Conservation (phyloP, 805 yeast species). For the Komagataella pseudopastoris region DNA sequence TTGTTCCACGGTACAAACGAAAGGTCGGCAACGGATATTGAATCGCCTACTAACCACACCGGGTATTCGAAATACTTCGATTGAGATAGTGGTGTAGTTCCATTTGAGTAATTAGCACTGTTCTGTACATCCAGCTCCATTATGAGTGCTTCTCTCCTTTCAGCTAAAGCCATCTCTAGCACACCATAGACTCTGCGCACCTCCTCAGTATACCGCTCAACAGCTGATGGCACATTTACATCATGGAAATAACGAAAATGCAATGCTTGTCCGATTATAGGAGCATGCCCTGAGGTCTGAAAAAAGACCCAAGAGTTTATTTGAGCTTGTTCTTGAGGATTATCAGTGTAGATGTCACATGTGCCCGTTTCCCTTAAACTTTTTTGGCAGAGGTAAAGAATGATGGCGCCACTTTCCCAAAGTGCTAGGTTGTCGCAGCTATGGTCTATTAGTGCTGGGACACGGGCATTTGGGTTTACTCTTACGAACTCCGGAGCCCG, state of each 20-base stretch:
- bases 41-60: conserved; percentile 88
- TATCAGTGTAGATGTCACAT: conserved; percentile 65
- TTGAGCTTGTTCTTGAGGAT: conserved; percentile 67
- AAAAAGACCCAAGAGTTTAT: conserved; percentile 84
- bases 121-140: conserved; percentile 84
- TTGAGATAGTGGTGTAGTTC: conserved; percentile 77
- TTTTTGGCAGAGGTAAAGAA: conserved; percentile 66
- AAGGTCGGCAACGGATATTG: conserved; percentile 75
- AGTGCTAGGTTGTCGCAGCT: conserved; percentile 63
- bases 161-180: conserved; percentile 89
- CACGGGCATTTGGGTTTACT: conserved; percentile 93
- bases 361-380: conserved; percentile 47
- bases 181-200: conserved; percentile 90
- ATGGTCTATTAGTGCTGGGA: conserved; percentile 90
- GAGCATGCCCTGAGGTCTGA: conserved; percentile 95
- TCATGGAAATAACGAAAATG: conserved; percentile 89
- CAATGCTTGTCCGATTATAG: conserved; percentile 96
- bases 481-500: conserved; percentile 86
- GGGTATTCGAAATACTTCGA: conserved; percentile 85
- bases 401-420: conserved; percentile 94
- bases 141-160: conserved; percentile 76
- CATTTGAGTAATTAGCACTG: conserved; percentile 77
- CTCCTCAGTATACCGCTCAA: conserved; percentile 83
- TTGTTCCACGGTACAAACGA: conserved; percentile 96
- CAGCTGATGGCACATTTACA: conserved; percentile 74